A percentile compares a stretch with the other conserved stretches of the same genome.
Conservation (phyloP, 352 stramenopile genomes). For the Phytopythium sindhum region DNA sequence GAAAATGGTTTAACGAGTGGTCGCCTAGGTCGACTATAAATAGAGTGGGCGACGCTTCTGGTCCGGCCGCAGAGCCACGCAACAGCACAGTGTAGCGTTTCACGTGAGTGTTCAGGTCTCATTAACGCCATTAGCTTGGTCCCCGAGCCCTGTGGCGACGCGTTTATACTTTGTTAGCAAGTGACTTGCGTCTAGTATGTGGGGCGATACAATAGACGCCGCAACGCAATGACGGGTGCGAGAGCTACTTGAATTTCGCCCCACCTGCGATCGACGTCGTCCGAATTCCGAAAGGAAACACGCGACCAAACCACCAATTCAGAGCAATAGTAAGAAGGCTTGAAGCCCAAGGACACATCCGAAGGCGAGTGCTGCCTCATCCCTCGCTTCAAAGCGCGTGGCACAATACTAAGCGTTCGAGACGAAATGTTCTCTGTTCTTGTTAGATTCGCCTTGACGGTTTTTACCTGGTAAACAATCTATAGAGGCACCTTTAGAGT, state of each 20-base stretch:
- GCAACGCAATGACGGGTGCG: neutral
- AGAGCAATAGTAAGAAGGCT: too few species aligned
- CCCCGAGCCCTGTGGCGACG: too few species aligned
- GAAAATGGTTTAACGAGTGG: too few species aligned
- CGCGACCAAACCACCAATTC: too few species aligned
- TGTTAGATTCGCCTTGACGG: slow-evolving; percentile 4
- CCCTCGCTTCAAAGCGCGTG: too few species aligned
- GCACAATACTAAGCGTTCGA: too few species aligned
- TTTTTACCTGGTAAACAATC: neutral
- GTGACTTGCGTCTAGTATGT: neutral
- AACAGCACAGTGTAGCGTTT: neutral
- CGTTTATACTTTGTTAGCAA: neutral
- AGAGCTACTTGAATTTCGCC: neutral
- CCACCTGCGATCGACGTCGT: neutral
- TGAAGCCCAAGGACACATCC: too few species aligned
- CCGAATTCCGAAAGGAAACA: neutral
- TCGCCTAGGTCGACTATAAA: too few species aligned
- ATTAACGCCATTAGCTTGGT: too few species aligned
- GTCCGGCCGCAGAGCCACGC: slow-evolving; percentile 1
- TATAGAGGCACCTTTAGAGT: too few species aligned
- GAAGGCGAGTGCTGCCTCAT: too few species aligned
- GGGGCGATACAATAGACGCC: neutral
- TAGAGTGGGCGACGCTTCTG: neutral
- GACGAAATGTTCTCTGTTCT: neutral
- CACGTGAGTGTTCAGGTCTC: too few species aligned